These are phyloP conservation scores for Teratosphaeria pseudoeucalypti DNA, from an alignment of 2,329 filamentous ascomycete species.

Conservation along the genomic window DNA sequence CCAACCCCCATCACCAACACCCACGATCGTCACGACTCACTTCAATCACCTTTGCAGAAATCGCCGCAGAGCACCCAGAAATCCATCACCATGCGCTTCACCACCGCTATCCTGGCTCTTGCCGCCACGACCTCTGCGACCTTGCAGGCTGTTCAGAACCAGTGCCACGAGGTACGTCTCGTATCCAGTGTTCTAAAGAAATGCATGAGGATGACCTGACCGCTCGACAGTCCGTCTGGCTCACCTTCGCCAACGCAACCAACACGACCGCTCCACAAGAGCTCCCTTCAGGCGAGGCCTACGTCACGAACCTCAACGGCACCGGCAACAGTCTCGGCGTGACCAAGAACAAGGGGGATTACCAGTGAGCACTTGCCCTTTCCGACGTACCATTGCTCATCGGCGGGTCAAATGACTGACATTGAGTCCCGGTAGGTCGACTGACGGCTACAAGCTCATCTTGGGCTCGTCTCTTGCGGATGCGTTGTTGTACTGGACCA, in stretches of 20 bases:
- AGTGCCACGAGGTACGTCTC: not conserved
- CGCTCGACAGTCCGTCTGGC: constrained; percentile 10
- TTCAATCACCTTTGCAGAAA: not conserved
- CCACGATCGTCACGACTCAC: not conserved
- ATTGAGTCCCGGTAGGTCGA: not conserved
- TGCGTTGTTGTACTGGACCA: constrained; percentile 19
- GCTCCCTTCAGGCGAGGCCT: constrained; percentile 12
- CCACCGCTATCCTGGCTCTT: not conserved
- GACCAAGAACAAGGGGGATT: constrained; percentile 17
- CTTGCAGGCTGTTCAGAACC: constrained; percentile 5
- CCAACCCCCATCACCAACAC: not conserved
- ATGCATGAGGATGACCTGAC: constrained; percentile 17
- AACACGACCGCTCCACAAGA: constrained; percentile 8
- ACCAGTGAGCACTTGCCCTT: not conserved
- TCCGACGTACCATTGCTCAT: not conserved
- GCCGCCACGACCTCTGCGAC: not conserved
- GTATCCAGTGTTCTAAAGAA: constrained; percentile 7
- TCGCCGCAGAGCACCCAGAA: not conserved
- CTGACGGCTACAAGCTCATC: constrained; percentile 15
- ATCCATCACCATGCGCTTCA: not conserved
- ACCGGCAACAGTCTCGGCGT: constrained; percentile 23
- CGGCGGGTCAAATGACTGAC: not conserved
- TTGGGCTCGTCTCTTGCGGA: constrained; percentile 15
- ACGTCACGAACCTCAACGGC: constrained; percentile 13
- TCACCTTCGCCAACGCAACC: constrained; percentile 17